Conservation (phyloP, 2,329 filamentous ascomycete genomes). For the Graphilbum ipis-grandicollis region DNA sequence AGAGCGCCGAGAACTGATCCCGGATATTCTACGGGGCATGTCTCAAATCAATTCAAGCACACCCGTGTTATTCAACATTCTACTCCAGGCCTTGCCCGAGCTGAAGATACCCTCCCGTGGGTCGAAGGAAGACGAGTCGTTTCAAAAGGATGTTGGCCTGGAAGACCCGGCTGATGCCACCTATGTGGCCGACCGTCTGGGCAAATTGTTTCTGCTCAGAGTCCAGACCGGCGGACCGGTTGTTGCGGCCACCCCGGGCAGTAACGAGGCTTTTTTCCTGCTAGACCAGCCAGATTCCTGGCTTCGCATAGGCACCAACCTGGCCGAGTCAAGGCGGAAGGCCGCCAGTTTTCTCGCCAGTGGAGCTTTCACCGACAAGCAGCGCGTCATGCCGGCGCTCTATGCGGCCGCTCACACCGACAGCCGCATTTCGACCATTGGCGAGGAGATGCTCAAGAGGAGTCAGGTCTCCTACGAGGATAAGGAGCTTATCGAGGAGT, state of each 20-base stretch:
- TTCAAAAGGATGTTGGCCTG: slow-evolving; percentile 51
- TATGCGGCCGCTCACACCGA: slow-evolving; percentile 74
- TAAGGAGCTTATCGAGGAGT: slow-evolving; percentile 36
- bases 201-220: slow-evolving; percentile 53
- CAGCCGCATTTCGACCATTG: slow-evolving; percentile 64
- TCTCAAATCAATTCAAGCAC: slow-evolving; percentile 32
- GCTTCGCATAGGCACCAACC: slow-evolving; percentile 41
- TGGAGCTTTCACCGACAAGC: slow-evolving; percentile 66
- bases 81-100: slow-evolving; percentile 58
- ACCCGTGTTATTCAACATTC: slow-evolving; percentile 61
- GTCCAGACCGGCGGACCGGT: background rate
- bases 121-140: slow-evolving; percentile 55
- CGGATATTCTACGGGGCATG: slow-evolving; percentile 51
- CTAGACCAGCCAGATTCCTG: slow-evolving; percentile 53
- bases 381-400: slow-evolving; percentile 70
- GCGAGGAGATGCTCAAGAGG: slow-evolving; percentile 76
- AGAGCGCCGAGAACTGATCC: slow-evolving; percentile 57
- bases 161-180: slow-evolving; percentile 48
- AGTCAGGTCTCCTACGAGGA: slow-evolving; percentile 61
- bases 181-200: slow-evolving; percentile 60
- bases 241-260: background rate
- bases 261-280: slow-evolving; percentile 51
- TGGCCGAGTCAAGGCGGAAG: slow-evolving; percentile 53
- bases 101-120: slow-evolving; percentile 59
- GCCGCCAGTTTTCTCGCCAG: slow-evolving; percentile 60